Base-by-base conservation (phyloP, 257 asterid species). In the Nicotiana obtusifolia region DNA sequence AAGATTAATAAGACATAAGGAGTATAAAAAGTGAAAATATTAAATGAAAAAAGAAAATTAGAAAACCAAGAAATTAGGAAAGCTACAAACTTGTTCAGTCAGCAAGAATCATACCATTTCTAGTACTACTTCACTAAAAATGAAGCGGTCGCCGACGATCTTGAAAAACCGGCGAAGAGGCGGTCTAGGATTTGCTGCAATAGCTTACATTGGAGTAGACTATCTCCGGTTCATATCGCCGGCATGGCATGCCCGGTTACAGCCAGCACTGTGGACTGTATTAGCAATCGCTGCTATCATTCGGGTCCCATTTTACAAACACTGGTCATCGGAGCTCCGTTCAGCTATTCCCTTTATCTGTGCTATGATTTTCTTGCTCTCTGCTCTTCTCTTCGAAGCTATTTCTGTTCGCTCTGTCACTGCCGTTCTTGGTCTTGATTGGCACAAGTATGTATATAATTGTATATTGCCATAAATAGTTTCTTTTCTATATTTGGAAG, bases 321-420 rank as follows among this genome's bases (percentile, higher is more conserved):
- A 94, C 88, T 96, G 99, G 98, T 87, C 97, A 2, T 77, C 88
- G 84, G 99, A 96, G 93, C 91, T 93, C 3, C 90, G 95, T 19
- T 90, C 97, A 54, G 97, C 98, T 81, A 80, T 94, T 14, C 98
- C 99, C 9, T 96, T 94, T 84, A 65, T 94, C 26, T 89, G 92
- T 4, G 89, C 99, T 22, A 80, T 96, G 77, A 1, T 94, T 5
- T 94, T 96, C 78, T 84, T 96, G 93, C 91, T 91, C 17, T 89
- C 91, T n/a, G 95, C 98, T 83, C 86, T 96, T n/a, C 92, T 96
- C 17, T 83, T 92, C 57, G 99, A 96, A 83, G 87, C 87, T 67
- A 88, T 96, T 77, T 96, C 97, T 31, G 99, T 96, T 80, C 97
- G 99, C 88, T 96, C 97, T 41, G 97, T 93, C 76, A 94, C 99